These are phyloP conservation scores for Jimgerdemannia lactiflua DNA, from an alignment of 192 early-diverging fungal species.

Conservation along the genomic window DNA sequence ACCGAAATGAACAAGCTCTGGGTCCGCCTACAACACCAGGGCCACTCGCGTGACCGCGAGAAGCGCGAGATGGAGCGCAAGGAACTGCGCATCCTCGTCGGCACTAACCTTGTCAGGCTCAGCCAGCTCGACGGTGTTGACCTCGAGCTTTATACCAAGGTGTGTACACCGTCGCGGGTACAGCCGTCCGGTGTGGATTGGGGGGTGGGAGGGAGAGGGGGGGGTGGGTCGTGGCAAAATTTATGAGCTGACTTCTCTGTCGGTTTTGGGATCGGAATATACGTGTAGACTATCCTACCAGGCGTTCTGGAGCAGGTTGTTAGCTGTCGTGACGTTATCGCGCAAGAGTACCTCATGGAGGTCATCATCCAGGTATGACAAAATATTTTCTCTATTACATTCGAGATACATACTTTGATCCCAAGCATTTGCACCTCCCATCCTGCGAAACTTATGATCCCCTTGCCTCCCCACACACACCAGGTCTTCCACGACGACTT, in stretches of 20 bases:
- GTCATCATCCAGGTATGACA: slow-evolving; percentile 95
- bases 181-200: no score
- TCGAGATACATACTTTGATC: not conserved
- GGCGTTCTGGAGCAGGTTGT: slow-evolving; percentile 95
- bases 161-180: slow-evolving; percentile 2
- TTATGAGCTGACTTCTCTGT: no score
- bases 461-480: not conserved
- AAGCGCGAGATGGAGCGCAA: slow-evolving; percentile 94
- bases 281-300: slow-evolving; percentile 80
- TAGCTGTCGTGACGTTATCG: slow-evolving; percentile 95
- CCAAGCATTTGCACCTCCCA: no score
- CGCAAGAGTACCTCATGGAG: slow-evolving; percentile 99
- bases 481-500: slow-evolving; percentile 96
- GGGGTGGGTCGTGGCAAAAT: no score
- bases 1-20: slow-evolving; percentile 99
- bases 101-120: slow-evolving; percentile 92
- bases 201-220: no score
- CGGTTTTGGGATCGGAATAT: no score
- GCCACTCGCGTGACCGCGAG: slow-evolving; percentile 90
- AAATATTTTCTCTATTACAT: not conserved
- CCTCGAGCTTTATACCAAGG: slow-evolving; percentile 33
- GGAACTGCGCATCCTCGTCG: slow-evolving; percentile 95
- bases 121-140: slow-evolving; percentile 90
- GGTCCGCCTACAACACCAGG: slow-evolving; percentile 98
- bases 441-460: no score